Evolutionary conservation across 441 rosid species (phyloP).

Genomic region (Croton setiger): DNA sequence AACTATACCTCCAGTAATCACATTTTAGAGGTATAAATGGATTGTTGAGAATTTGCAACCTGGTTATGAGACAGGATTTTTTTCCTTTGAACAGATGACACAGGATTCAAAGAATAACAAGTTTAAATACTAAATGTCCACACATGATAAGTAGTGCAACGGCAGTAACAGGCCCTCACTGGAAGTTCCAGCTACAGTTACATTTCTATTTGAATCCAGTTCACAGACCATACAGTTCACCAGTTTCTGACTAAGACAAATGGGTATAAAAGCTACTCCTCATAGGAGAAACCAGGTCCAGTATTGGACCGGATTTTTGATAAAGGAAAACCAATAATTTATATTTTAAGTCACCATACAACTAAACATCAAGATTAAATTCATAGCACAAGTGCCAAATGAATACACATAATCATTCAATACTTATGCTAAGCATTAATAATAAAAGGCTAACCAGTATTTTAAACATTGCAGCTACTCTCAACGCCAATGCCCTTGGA

Average conservation of each 20-base stretch:
- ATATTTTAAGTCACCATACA: not conserved
- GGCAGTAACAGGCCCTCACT: too few relatives aligned
- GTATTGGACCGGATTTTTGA: too few relatives aligned
- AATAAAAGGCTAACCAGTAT: conserved; percentile 57
- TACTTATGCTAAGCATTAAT: not conserved
- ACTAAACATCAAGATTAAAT: not conserved
- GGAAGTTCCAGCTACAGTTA: too few relatives aligned
- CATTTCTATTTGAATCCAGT: too few relatives aligned
- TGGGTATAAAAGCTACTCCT: too few relatives aligned
- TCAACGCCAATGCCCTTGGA: conserved; percentile 69
- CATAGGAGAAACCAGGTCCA: too few relatives aligned
- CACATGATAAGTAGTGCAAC: not conserved
- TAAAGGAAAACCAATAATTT: not conserved
- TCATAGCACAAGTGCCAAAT: not conserved
- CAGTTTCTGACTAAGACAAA: too few relatives aligned
- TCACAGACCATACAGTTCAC: too few relatives aligned
- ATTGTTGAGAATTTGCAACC: not conserved
- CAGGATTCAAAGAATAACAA: not conserved
- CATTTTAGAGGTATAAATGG: not conserved
- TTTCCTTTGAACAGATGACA: not conserved
- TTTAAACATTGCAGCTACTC: conserved; percentile 88
- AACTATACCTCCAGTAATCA: not conserved
- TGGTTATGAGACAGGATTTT: not conserved
- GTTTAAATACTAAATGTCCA: not conserved
- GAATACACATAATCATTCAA: not conserved